Conservation (phyloP, 441 rosid species). For the Bruguiera hainesii region DNA sequence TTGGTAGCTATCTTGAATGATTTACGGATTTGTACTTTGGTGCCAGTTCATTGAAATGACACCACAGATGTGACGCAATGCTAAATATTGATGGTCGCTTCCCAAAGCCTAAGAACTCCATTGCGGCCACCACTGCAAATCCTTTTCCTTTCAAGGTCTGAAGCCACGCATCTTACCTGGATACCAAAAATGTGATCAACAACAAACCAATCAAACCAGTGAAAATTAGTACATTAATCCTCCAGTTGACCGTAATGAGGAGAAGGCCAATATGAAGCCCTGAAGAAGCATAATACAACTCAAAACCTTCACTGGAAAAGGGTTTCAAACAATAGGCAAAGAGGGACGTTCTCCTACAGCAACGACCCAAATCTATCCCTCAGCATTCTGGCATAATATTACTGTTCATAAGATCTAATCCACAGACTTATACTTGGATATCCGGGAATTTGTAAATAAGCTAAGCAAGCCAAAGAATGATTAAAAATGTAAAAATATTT, state of each 20-base stretch:
- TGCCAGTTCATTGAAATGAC: not conserved
- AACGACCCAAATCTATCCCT: not conserved
- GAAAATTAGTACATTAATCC: not conserved
- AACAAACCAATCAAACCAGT: not conserved
- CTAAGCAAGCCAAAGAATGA: not conserved
- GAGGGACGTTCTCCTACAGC: not conserved
- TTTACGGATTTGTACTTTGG: not conserved
- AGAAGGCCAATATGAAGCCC: not conserved
- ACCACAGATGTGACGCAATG: not conserved
- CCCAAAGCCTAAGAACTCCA: constrained; percentile 95
- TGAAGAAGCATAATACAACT: not conserved
- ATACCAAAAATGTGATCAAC: constrained; percentile 1
- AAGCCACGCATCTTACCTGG: constrained; percentile 92
- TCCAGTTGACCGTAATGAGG: not conserved
- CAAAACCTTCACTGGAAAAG: not conserved
- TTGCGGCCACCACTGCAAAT: constrained; percentile 98
- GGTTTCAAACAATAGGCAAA: not conserved
- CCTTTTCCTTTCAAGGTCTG: constrained; percentile 97
- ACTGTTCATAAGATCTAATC: not conserved
- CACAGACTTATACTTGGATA: not conserved
- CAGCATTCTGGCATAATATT: not conserved
- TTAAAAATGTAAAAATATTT: no score
- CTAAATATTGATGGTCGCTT: constrained; percentile 92
- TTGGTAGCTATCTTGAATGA: not conserved
- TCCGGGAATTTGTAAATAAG: not conserved